These are phyloP conservation scores for Trametes maxima DNA, from an alignment of 768 basidiomycete genomes.

Conservation along the genomic window DNA sequence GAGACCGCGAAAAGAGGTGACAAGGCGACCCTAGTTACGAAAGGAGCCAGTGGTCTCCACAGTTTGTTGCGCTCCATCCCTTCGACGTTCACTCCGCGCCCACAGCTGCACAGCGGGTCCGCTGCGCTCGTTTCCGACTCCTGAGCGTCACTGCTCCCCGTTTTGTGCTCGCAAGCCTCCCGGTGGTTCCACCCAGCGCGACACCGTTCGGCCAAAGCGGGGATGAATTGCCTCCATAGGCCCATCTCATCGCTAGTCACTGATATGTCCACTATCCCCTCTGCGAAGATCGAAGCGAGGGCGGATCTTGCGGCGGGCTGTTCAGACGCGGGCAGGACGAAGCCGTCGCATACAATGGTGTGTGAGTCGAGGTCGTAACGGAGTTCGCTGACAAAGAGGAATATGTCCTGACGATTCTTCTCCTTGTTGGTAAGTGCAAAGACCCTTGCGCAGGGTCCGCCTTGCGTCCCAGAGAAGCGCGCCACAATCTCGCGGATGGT, in stretches of 20 bases:
- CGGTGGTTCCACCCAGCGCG: slow-evolving; percentile 53
- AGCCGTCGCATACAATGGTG: slow-evolving; percentile 55
- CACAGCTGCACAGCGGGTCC: slow-evolving; percentile 55
- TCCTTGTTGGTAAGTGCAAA: slow-evolving; percentile 28
- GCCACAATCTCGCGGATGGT: slow-evolving; percentile 35
- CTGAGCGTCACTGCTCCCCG: slow-evolving; percentile 40
- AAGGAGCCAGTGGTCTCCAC: slow-evolving; percentile 46
- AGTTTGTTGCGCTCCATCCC: slow-evolving; percentile 34
- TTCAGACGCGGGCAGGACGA: slow-evolving; percentile 41
- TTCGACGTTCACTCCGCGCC: slow-evolving; percentile 45
- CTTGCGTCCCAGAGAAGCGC: slow-evolving; percentile 31
- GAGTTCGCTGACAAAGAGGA: slow-evolving; percentile 50
- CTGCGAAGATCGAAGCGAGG: neutral
- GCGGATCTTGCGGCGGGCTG: slow-evolving; percentile 22
- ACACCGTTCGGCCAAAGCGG: slow-evolving; percentile 54
- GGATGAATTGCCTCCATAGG: slow-evolving; percentile 56
- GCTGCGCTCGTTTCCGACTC: slow-evolving; percentile 16
- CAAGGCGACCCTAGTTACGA: slow-evolving; percentile 52
- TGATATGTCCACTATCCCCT: slow-evolving; percentile 42
- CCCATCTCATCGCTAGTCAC: slow-evolving; percentile 37
- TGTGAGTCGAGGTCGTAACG: slow-evolving; percentile 52
- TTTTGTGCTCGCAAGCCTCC: slow-evolving; percentile 49
- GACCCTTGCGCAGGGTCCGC: slow-evolving; percentile 18
- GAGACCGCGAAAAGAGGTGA: slow-evolving; percentile 56
- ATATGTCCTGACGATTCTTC: slow-evolving; percentile 34